Evolutionary conservation across 106 monocot species (phyloP).

Genomic region (Agapanthus africanus): DNA sequence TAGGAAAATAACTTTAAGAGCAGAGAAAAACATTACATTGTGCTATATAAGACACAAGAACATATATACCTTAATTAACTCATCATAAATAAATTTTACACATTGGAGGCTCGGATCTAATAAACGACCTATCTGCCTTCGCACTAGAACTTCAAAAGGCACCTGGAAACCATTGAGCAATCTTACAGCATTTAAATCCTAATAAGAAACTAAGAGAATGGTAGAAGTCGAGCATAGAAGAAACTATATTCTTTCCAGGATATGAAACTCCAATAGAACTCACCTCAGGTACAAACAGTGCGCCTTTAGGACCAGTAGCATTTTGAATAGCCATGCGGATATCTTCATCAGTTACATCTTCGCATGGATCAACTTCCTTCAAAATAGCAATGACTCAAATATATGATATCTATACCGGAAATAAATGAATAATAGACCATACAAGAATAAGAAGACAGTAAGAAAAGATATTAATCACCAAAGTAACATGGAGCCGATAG

Average conservation of each 20-base stretch:
- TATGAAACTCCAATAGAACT: neutral
- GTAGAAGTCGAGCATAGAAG: neutral
- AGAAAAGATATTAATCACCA: neutral
- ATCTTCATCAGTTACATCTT: slow-evolving; percentile 94
- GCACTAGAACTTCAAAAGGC: slow-evolving; percentile 94
- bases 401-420: neutral
- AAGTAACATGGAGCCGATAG: neutral
- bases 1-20: neutral
- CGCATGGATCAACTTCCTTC: slow-evolving; percentile 95
- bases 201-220: neutral
- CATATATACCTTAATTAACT: slow-evolving; percentile 67
- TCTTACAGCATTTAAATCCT: neutral
- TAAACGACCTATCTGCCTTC: slow-evolving; percentile 83
- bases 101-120: slow-evolving; percentile 97
- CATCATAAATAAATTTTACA: slow-evolving; percentile 94
- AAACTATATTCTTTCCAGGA: neutral
- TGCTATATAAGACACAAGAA: neutral
- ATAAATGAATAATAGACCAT: neutral
- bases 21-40: neutral
- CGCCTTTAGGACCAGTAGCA: slow-evolving; percentile 94
- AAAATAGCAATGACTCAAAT: too few relatives aligned
- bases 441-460: neutral
- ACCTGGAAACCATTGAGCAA: slow-evolving; percentile 36
- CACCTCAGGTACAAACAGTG: slow-evolving; percentile 96
- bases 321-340: slow-evolving; percentile 95